phyloP scores from a whole-genome alignment of 2,329 filamentous ascomycete species.

The Fusarium metavorans region DNA sequence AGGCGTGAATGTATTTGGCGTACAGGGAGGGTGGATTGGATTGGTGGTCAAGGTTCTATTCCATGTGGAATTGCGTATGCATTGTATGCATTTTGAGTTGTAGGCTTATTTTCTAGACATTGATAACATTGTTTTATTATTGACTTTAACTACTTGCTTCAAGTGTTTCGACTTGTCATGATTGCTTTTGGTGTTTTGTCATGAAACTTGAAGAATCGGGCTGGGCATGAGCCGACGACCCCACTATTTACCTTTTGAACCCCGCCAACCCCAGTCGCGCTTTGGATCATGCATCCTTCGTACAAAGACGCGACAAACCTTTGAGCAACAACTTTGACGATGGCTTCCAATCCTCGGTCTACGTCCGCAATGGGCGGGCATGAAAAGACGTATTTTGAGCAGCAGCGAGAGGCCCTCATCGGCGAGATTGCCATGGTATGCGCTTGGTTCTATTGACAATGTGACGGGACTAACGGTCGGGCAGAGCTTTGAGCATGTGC shows the following conservation, averaged over 20 bases:
- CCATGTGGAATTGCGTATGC: not conserved
- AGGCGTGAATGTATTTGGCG: conserved; percentile 16
- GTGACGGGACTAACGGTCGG: not conserved
- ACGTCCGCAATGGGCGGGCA: conserved; percentile 45
- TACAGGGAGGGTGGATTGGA: not conserved
- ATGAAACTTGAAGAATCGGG: not conserved
- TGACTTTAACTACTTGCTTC: not conserved
- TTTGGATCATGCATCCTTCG: conserved; percentile 13
- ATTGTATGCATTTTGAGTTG: not conserved
- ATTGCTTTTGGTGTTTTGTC: not conserved
- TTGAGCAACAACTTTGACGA: conserved; percentile 33
- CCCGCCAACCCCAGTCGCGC: conserved; percentile 19
- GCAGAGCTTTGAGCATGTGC: conserved; percentile 85
- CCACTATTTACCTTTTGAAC: conserved; percentile 27
- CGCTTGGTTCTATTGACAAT: not conserved
- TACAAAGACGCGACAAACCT: conserved; percentile 21
- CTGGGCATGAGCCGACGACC: not conserved
- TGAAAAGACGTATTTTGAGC: conserved; percentile 76
- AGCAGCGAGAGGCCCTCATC: conserved; percentile 78
- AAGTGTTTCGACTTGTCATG: not conserved
- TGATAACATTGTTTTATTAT: not conserved
- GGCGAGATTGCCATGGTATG: conserved; percentile 78
- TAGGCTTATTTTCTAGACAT: not conserved
- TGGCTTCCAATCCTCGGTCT: conserved; percentile 49
- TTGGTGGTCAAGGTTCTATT: not conserved